phyloP scores from a whole-genome alignment of 2,329 filamentous ascomycete species.

The Graphiopsis chlorocephala region DNA sequence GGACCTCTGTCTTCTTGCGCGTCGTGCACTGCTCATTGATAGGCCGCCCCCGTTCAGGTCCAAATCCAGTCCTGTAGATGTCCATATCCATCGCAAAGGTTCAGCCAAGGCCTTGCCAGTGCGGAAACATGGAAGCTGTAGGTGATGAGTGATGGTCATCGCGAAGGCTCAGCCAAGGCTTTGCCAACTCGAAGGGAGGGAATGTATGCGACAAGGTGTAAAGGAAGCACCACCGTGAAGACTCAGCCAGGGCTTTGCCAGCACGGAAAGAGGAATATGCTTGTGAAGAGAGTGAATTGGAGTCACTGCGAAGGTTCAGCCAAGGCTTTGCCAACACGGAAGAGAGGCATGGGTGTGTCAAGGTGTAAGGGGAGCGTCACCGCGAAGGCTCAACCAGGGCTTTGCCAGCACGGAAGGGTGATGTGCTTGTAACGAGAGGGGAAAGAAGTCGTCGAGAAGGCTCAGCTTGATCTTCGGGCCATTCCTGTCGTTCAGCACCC shows the following conservation, averaged over 20 bases:
- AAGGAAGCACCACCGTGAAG: background rate
- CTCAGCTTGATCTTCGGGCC: background rate
- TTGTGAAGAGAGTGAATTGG: background rate
- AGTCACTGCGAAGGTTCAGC: background rate
- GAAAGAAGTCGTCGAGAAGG: background rate
- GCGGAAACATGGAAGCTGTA: background rate
- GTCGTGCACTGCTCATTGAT: slow-evolving; percentile 1
- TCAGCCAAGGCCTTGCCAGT: background rate
- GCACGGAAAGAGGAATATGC: background rate
- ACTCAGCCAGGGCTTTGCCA: background rate
- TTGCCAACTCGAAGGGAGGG: background rate
- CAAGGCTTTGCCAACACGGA: background rate
- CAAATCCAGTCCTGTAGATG: background rate
- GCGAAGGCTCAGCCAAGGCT: background rate
- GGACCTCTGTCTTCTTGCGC: slow-evolving; percentile 3
- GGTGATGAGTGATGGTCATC: background rate
- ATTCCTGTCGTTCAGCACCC: background rate
- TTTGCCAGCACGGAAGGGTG: background rate
- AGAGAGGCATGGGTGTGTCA: background rate
- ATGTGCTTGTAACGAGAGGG: background rate
- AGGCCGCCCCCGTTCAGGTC: background rate
- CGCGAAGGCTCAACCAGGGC: background rate
- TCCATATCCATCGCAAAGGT: background rate
- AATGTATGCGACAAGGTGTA: background rate
- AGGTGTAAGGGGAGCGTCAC: background rate